Evolutionary conservation across 345 rosid species (phyloP), one percentile per base, ranked within the genome.

Genomic region (Anacardium occidentale): DNA sequence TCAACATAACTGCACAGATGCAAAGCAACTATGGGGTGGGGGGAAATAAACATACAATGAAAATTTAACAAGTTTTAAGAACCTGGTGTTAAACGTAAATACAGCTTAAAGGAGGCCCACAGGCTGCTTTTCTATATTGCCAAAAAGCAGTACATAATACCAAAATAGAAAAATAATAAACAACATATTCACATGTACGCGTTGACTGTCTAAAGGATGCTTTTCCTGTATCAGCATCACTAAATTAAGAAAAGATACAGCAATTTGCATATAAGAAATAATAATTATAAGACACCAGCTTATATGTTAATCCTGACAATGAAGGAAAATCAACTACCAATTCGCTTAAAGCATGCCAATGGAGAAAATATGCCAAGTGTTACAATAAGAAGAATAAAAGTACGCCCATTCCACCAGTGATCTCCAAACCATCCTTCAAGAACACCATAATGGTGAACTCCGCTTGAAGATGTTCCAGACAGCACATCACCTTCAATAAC

Each of bases 351-450:
- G 76, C 90, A 87, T 15, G 94, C 91, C 74, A 92, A 81, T 8
- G 97, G 97, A 84, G 90, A 81, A 82, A 95, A 85, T 57, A 89
- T 72, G 71, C 67, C 81, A 2, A 92, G 77, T 17, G 98, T 95
- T 15, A 87, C 82, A 78, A 88, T 18, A 64, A 87, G 76, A 76
- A 95, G 90, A 80, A 90, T 83, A 71, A 83, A 64, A 70, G 85
- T 20, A 42, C 97, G 89, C 20, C 77, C 86, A 62, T 88, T 89
- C 94, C 96, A 92, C 97, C 96, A 95, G 47, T 69, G 84, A 56
- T 69, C 80, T 29, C 98, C 97, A 78, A 90, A 89, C 98, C 98
- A 92, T 44, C 89, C 97, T 81, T 92, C 95, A 74, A 95, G 89
- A 63, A 90, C 83, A 69, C 97, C 97, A 3, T 85, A 81, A 79